Percentiles rank a stretch among this genome's conserved stretches.
Evolutionary conservation across 2,329 filamentous ascomycete genomes (phyloP).

Genomic region (Seiridium cupressi): DNA sequence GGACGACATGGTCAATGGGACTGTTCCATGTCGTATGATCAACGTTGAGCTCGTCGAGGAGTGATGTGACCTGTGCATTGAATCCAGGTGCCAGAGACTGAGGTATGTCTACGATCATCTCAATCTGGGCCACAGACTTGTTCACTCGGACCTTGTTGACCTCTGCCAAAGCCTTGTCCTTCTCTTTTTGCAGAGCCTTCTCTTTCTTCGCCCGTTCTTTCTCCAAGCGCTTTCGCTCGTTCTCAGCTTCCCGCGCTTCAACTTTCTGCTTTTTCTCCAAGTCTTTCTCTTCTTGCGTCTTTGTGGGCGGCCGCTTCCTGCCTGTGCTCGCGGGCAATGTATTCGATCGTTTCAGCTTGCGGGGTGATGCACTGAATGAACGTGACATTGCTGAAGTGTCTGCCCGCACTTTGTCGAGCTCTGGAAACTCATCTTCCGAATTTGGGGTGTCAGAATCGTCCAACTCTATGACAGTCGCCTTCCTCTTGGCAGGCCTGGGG

Average conservation of each 20-base stretch:
- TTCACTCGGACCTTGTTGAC: slow-evolving; percentile 72
- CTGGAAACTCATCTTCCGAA: slow-evolving; percentile 44
- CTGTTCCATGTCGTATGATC: slow-evolving; percentile 43
- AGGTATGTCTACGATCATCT: slow-evolving; percentile 77
- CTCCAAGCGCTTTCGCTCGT: slow-evolving; percentile 53
- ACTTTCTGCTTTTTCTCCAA: slow-evolving; percentile 43
- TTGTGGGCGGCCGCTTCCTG: slow-evolving; percentile 17
- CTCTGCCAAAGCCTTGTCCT: slow-evolving; percentile 64
- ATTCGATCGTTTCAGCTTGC: slow-evolving; percentile 15
- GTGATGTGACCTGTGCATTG: slow-evolving; percentile 42
- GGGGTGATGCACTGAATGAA: slow-evolving; percentile 14
- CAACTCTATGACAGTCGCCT: slow-evolving; percentile 32
- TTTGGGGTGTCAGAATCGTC: slow-evolving; percentile 29
- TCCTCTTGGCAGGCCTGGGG: slow-evolving; percentile 14
- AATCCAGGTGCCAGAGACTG: slow-evolving; percentile 48
- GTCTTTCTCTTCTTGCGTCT: slow-evolving; percentile 33
- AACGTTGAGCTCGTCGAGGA: slow-evolving; percentile 52
- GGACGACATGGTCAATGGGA: slow-evolving; percentile 52
- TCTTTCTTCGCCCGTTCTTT: slow-evolving; percentile 60
- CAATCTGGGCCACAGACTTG: slow-evolving; percentile 69
- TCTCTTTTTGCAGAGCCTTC: slow-evolving; percentile 61
- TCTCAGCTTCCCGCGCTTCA: slow-evolving; percentile 51
- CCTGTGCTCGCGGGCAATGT: slow-evolving; percentile 14
- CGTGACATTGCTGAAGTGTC: slow-evolving; percentile 3
- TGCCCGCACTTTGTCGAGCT: slow-evolving; percentile 32